Evolutionary conservation across 257 asterid genomes (phyloP).

Genomic region (Jaltomata sinuosa): DNA sequence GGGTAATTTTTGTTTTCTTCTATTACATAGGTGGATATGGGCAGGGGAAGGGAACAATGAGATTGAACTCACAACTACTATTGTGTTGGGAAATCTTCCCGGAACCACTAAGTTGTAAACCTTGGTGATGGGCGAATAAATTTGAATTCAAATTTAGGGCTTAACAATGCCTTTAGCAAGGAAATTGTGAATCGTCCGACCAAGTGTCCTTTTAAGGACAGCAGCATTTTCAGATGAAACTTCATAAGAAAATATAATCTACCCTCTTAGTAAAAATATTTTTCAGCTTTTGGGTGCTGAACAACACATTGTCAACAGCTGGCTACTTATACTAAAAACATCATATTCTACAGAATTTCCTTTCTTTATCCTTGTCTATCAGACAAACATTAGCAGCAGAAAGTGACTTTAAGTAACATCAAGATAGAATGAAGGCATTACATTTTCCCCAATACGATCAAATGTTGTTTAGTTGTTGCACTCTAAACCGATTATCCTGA

Average conservation of each 20-base stretch:
- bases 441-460: not conserved
- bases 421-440: not conserved
- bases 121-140: not conserved
- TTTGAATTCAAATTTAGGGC: not conserved
- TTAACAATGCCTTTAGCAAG: not conserved
- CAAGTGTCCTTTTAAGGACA: not conserved
- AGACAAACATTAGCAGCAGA: not conserved
- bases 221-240: not conserved
- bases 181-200: not conserved
- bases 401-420: not conserved
- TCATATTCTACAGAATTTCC: not conserved
- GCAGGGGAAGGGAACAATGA: not conserved
- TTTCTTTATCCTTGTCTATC: not conserved
- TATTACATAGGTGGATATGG: not conserved
- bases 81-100: not conserved
- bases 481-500: not conserved
- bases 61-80: not conserved
- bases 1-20: not conserved
- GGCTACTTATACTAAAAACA: not conserved
- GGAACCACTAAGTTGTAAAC: not conserved
- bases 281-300: not conserved
- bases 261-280: not conserved
- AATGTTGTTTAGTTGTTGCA: not conserved
- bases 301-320: not conserved
- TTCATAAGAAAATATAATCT: not conserved